These are phyloP conservation scores for Leishmania tarentolae DNA, from an alignment of 208 protist species.

Conservation along the genomic window DNA sequence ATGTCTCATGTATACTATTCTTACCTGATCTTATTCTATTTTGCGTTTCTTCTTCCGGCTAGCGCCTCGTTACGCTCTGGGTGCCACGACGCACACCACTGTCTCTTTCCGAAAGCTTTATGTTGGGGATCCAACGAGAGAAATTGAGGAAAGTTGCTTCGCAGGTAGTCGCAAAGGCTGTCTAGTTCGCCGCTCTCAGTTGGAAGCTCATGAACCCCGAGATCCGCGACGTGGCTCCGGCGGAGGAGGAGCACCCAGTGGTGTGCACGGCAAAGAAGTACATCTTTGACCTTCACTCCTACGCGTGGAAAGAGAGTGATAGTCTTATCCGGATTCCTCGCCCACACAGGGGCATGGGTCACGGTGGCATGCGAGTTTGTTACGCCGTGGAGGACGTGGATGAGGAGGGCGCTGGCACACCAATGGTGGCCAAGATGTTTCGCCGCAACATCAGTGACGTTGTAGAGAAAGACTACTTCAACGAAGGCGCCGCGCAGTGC, in stretches of 20 bases:
- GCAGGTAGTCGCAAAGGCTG: background rate
- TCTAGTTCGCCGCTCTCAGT: background rate
- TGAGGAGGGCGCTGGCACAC: conserved; percentile 53
- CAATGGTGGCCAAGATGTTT: conserved; percentile 90
- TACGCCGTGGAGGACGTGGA: conserved; percentile 87
- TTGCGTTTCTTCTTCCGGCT: background rate
- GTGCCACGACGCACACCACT: background rate
- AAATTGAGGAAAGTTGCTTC: background rate
- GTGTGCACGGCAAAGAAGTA: conserved; percentile 73
- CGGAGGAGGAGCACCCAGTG: conserved; percentile 37
- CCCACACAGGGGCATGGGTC: conserved; percentile 51
- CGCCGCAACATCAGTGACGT: conserved; percentile 68
- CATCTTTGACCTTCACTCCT: conserved; percentile 63
- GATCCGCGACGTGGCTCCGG: background rate
- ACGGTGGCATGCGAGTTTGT: conserved; percentile 86
- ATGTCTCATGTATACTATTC: too few relatives aligned
- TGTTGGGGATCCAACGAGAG: background rate
- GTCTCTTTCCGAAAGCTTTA: background rate
- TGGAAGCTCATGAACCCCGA: background rate
- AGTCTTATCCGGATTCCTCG: conserved; percentile 58
- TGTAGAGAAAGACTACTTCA: conserved; percentile 88
- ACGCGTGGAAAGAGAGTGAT: conserved; percentile 64
- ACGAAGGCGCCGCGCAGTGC: conserved; percentile 86
- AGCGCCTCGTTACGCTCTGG: background rate
- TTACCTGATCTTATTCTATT: background rate